A percentile compares a stretch with the other conserved stretches of the same genome.
phyloP scores from a whole-genome alignment of 495 filamentous ascomycete species.

The Podospora appendiculata region DNA sequence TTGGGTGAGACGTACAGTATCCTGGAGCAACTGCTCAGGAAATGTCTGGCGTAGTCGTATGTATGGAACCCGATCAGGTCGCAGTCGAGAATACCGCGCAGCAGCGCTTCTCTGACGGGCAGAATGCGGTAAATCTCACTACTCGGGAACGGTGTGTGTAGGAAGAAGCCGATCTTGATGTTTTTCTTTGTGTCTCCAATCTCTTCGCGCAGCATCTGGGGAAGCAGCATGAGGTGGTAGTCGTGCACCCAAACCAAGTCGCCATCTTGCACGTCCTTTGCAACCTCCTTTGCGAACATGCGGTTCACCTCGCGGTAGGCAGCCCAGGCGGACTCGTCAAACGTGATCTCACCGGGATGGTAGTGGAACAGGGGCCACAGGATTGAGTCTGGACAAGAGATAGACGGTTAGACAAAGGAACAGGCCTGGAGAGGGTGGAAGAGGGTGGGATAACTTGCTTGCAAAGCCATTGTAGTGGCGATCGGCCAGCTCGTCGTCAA shows the following conservation, averaged over 20 bases:
- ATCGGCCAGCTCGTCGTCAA: conserved; percentile 72
- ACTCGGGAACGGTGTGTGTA: conserved; percentile 92
- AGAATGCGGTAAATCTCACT: conserved; percentile 88
- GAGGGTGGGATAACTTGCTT: conserved; percentile 45
- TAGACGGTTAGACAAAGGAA: not conserved
- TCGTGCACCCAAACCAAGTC: conserved; percentile 94
- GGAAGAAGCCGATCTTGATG: conserved; percentile 87
- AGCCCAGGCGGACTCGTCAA: conserved; percentile 78
- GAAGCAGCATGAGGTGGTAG: conserved; percentile 91
- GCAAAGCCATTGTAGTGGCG: conserved; percentile 82
- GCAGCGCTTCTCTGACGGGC: conserved; percentile 75
- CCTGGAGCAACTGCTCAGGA: conserved; percentile 75
- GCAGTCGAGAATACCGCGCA: conserved; percentile 72
- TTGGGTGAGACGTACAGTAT: conserved; percentile 53
- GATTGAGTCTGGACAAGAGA: conserved; percentile 66
- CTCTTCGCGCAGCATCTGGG: conserved; percentile 75
- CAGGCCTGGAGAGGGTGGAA: not conserved
- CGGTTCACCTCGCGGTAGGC: conserved; percentile 83
- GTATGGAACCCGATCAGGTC: conserved; percentile 93
- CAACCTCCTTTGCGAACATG: conserved; percentile 73
- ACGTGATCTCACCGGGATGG: conserved; percentile 86
- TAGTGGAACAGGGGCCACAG: conserved; percentile 97
- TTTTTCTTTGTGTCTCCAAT: conserved; percentile 59
- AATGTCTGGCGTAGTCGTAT: conserved; percentile 87
- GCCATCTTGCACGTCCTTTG: conserved; percentile 63